Base-by-base conservation (phyloP, 208 protist species). In the Crithidia sp. region DNA sequence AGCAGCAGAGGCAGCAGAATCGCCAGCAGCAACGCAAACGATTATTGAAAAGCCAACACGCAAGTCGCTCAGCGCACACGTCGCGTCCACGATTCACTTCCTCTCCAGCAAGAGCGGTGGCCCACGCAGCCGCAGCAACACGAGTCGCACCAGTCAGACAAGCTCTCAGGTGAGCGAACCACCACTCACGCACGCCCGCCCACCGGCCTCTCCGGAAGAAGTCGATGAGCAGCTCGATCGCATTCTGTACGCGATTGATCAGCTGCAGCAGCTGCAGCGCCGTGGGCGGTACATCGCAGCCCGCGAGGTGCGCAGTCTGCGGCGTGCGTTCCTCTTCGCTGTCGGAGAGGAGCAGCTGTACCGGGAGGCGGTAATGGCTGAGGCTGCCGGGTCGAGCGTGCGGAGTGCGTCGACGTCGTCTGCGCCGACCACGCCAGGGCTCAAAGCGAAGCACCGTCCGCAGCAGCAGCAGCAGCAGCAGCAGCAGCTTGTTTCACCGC, bases 181-280 rank as follows among this genome's bases (percentile, higher is more conserved):
- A 17, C 71, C 61, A 16, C 70, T 71, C 37, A 66, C 61, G 4
- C 66, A 60, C 37, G 71, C 74, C 13, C 74, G 17, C 37, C 69
- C 80, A 13, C 74, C 68, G 4, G 63, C 66, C 66, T 71, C 78
- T 0, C 67, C 49, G 1, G 83, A 88, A 28, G 86, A 91, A 37
- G 72, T 92, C 62, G 75, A 92, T 12, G 80, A 80, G 69, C 83
- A 85, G 61, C 74, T 91, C 12, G 81, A 91, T 17, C 62, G 74
- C 10, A 83, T 91, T 28, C 73, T 89, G n/a, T 68, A 85, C 56
- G 77, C 83, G 40, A 79, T 87, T 40, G 50, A 49, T 13, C 82
- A 81, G 44, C 81, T 91, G 17, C 75, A 86, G 67, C 76, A 76
- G 37, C 71, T 94, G 40, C 77, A 83, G 61, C 59, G 54, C 12